Evolutionary conservation across 2,329 filamentous ascomycete genomes (phyloP), one percentile per base, ranked within the genome.

Genomic region (Nothophaeocryptopus gaeumannii): DNA sequence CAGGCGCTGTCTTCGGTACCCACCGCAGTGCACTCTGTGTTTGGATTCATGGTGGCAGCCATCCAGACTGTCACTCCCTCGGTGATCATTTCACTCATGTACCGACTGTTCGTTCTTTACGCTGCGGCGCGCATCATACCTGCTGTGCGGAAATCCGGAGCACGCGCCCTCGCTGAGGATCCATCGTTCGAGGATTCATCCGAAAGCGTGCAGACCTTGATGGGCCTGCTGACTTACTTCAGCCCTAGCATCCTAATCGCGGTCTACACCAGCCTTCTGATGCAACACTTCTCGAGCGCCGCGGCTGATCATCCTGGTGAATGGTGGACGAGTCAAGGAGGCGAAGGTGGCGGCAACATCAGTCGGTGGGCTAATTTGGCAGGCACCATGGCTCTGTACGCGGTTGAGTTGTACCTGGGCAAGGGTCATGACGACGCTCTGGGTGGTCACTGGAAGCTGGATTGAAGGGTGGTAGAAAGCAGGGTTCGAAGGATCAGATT

Each of bases 11-110:
- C 88, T 48, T 86, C 85, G 3, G 77, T 96, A n/a, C 92, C 89
- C 2, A 85, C 81, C 2, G 90, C 88, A 26, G 83, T 95, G 3
- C 87, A 88, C 69, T 91, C 89, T 0, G 86, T 85, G 0, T 85
- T 95, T 63, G 88, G 85, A 56, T 89, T 97, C 63, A 82, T 96
- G 59, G 84, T 91, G 51, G 91, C 92, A 9, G 93, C 93, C 15
- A 88, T 97, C 67, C 89, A 93, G 71, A 96, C 92, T 36, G 93
- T 97, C 60, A 96, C 92, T 0, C 90, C 93, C 0, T 96, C 89
- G 1, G 91, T 97, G 55, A 87, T 99, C 71, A 95, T 97, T 58
- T 96, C 91, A 1, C 82, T 99, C 37, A 84, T 89, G 29, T 99
- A 96, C 70, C 88, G 93, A 44, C 85, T 96, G 35, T 88, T 96